Evolutionary conservation across 2,329 filamentous ascomycete genomes (phyloP).

Genomic region (Cryphonectria japonica): DNA sequence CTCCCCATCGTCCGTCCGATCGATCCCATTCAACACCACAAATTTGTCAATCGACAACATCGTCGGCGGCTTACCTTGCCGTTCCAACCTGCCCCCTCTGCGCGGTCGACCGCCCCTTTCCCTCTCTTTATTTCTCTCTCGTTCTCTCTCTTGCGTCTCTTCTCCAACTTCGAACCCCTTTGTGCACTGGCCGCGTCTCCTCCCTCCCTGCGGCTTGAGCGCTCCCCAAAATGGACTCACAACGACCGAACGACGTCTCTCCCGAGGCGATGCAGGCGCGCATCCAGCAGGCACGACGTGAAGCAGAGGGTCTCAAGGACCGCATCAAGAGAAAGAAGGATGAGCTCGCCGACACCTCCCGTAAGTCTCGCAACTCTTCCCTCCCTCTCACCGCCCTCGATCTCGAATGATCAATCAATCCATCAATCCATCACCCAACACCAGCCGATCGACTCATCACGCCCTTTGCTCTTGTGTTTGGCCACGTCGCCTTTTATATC

Average conservation of each 20-base stretch:
- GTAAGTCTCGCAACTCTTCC: constrained; percentile 63
- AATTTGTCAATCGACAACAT: constrained; percentile 5
- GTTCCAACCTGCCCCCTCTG: constrained; percentile 1
- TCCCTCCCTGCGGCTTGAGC: constrained; percentile 28
- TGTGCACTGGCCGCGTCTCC: constrained; percentile 27
- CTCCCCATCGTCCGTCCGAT: constrained; percentile 16
- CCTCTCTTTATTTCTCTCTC: background rate
- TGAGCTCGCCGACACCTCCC: constrained; percentile 95
- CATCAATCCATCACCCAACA: background rate
- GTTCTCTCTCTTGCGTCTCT: constrained; percentile 2
- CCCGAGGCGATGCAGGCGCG: constrained; percentile 87
- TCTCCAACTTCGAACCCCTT: constrained; percentile 19
- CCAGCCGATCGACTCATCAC: constrained; percentile 11
- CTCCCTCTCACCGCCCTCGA: constrained; percentile 11
- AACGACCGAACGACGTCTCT: constrained; percentile 65
- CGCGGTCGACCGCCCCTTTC: constrained; percentile 5
- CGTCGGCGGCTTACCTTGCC: constrained; percentile 8
- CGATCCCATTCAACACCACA: constrained; percentile 9
- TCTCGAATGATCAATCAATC: background rate
- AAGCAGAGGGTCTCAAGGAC: constrained; percentile 97
- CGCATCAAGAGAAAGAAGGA: constrained; percentile 99
- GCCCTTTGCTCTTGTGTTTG: constrained; percentile 8
- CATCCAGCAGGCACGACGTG: constrained; percentile 89
- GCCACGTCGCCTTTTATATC: constrained; percentile 17
- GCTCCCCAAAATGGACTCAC: constrained; percentile 53